Evolutionary conservation across 495 filamentous ascomycete genomes (phyloP), one percentile per base, ranked within the genome.

Genomic region (Cairneyella variabilis): DNA sequence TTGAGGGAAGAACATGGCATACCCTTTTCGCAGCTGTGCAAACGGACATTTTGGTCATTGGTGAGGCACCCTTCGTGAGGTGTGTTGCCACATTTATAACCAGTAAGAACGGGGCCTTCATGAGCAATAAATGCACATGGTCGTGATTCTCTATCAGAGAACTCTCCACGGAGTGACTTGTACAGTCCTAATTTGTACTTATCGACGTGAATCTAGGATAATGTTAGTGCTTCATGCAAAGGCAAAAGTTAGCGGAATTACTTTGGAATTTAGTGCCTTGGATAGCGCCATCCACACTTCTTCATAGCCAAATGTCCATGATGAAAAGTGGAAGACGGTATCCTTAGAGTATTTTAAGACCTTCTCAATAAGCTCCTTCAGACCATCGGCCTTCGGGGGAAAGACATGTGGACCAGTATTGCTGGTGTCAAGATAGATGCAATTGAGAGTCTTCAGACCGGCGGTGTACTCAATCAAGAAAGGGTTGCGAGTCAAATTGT

Each of bases 241-340:
- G n/a, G 18, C 23, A 42, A 41, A 40, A 14, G 21, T 0, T 4
- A 23, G 45, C 54, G n/a, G n/a, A n/a, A n/a, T 17, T 70, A 87
- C 88, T 68, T 79, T 81, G 2, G 82, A 82, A 20, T 78, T 66
- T 2, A 97, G 70, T 9, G 80, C 77, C 11, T 83, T 78, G 1
- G 89, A 83, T 11, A 97, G 69, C 3, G 90, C 86, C 50, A 89
- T 73, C 91, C 91, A 97, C 0, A 96, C 90, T 50, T 96, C 88
- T 65, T 96, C 90, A 44, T 90, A 89, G 45, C 92, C 92, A 65
- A 93, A 95, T 1, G 92, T 97, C 92, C 91, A 97, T 2, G 91
- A 80, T 43, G 89, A 77, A 43, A 97, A 79, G 66, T 95, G 87
- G 60, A 97, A 96, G 4, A 83, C 69, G 0, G 89, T 95, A 20